phyloP scores from a whole-genome alignment of 2,329 filamentous ascomycete genomes.

The Pyrenophora teres region DNA sequence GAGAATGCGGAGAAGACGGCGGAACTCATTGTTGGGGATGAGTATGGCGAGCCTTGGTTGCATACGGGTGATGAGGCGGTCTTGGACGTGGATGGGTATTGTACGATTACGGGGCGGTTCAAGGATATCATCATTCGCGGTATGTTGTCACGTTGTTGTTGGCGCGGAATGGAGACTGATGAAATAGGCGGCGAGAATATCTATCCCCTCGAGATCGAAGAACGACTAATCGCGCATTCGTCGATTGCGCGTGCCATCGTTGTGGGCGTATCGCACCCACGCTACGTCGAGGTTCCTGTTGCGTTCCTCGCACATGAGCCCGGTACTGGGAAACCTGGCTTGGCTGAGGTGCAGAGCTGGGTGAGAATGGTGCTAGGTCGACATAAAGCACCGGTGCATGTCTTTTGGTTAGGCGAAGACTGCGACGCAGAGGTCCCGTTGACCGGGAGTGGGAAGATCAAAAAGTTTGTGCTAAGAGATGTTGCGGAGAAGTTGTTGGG shows the following conservation, averaged over 20 bases:
- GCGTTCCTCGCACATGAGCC: slow-evolving; percentile 60
- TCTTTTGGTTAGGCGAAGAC: slow-evolving; percentile 73
- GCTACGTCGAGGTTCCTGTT: slow-evolving; percentile 74
- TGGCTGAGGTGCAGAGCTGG: slow-evolving; percentile 47
- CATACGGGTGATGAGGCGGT: slow-evolving; percentile 49
- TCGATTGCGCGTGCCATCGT: slow-evolving; percentile 68
- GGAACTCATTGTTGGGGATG: slow-evolving; percentile 71
- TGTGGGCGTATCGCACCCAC: slow-evolving; percentile 69
- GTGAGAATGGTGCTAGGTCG: slow-evolving; percentile 46
- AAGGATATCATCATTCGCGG: slow-evolving; percentile 81
- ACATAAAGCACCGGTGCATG: slow-evolving; percentile 65
- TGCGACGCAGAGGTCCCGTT: slow-evolving; percentile 46
- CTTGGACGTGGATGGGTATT: slow-evolving; percentile 60
- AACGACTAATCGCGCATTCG: slow-evolving; percentile 69
- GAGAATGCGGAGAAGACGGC: slow-evolving; percentile 75
- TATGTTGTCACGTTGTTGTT: slow-evolving; percentile 15
- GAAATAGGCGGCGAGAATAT: slow-evolving; percentile 46
- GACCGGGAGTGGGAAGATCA: slow-evolving; percentile 53
- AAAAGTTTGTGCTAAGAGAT: slow-evolving; percentile 48
- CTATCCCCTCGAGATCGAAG: slow-evolving; percentile 75
- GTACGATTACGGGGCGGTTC: slow-evolving; percentile 73
- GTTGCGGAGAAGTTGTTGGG: slow-evolving; percentile 33
- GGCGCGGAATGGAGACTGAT: neutral
- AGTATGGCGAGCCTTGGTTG: slow-evolving; percentile 55
- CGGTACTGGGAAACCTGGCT: slow-evolving; percentile 27